Base-by-base conservation (phyloP, 352 stramenopile species). In the Phytophthora uliginosa region DNA sequence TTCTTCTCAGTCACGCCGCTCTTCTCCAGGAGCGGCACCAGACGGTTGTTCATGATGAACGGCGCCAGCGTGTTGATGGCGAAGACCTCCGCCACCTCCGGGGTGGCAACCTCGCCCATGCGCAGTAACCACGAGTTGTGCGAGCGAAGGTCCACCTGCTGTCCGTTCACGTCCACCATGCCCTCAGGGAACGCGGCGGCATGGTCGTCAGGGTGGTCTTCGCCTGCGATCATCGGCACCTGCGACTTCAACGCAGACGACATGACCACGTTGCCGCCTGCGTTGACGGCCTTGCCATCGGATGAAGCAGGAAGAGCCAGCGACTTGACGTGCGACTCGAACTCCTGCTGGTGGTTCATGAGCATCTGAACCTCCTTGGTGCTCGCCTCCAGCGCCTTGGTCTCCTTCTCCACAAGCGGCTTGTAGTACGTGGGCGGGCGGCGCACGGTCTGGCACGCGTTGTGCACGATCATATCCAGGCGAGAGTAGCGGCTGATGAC, bases 391-490 rank as follows among this genome's bases (percentile, higher is more conserved):
- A 96, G 68, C 26, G 86, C 73, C 54, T 88, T 85, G 13, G 83
- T 91, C 63, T 97, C 90, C 62, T 95, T 95, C n/a, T 94, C 82
- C 45, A 95, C 89, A 15, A 97, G 74, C 51, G 97, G 94, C 52
- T 94, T 73, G 83, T 99, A 99, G 85, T 99, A 99, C 18, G 86
- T 93, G 10, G 90, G 88, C 51, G 97, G 97, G 18, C 97, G 89
- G 68, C 97, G 91, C 33, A 99, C 90, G 2, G 97, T 99, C 84
- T 99, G 97, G 83, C 97, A 99, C 9, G 97, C 97, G 77, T 99
- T 99, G 82, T 99, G 98, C 59, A 99, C 97, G 51, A 99, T 89
- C 45, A 99, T 92, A 81, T 99, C 96, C 38, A 99, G 87, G n/a
- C 95, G 95, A 55, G 86, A 82, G 71, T 96, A 93, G 69, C 82